These are phyloP conservation scores for Naematelia aurantialba DNA, from an alignment of 768 basidiomycete genomes.

Conservation along the genomic window DNA sequence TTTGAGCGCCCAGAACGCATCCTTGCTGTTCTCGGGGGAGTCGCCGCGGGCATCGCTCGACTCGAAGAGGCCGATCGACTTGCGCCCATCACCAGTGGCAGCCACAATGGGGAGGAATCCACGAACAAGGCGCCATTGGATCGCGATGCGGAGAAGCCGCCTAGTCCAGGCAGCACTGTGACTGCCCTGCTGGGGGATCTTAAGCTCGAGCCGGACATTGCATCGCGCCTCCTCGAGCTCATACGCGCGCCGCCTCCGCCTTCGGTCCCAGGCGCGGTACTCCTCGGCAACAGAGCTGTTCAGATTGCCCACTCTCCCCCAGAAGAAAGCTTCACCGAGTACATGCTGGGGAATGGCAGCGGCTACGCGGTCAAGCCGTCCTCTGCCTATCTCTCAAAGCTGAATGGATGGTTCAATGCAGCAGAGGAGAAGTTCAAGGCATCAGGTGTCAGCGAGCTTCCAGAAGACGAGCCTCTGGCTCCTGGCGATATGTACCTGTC, in stretches of 20 bases:
- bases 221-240: no score
- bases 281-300: conserved; percentile 39
- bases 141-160: no score
- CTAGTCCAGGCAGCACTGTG: no score
- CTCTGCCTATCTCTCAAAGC: conserved; percentile 35
- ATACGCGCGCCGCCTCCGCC: conserved; percentile 25
- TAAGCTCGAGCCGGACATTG: no score
- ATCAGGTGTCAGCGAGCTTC: conserved; percentile 47
- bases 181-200: no score
- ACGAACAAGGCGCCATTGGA: no score
- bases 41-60: conserved; percentile 73
- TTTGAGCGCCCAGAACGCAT: conserved; percentile 90
- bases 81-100: no score
- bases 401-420: conserved; percentile 43
- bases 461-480: conserved; percentile 36
- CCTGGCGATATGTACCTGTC: conserved; percentile 48
- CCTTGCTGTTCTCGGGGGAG: conserved; percentile 74
- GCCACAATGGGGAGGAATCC: no score
- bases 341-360: conserved; percentile 8
- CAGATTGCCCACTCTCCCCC: conserved; percentile 40
- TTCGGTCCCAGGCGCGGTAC: conserved; percentile 27
- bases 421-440: conserved; percentile 45
- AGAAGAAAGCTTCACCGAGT: conserved; percentile 28
- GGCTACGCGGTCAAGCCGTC: conserved; percentile 1
- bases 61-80: conserved; percentile 58